phyloP scores from a whole-genome alignment of 2,329 filamentous ascomycete species.

The Xylariaceae sp. region DNA sequence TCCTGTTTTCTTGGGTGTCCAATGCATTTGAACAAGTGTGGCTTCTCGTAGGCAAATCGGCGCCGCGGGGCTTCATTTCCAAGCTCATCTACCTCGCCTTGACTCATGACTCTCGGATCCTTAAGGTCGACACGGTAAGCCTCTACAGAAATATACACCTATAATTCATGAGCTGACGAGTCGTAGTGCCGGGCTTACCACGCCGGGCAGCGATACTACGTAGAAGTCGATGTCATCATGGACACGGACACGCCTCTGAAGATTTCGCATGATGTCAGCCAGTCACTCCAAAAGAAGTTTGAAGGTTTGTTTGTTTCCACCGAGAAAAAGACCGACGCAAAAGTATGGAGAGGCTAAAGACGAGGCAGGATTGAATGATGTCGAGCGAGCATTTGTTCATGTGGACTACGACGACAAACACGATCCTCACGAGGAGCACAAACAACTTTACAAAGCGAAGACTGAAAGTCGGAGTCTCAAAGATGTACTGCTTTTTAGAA shows the following conservation, averaged over 20 bases:
- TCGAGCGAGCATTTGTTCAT: conserved; percentile 55
- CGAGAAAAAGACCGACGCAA: too few relatives aligned
- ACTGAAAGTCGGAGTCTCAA: conserved; percentile 44
- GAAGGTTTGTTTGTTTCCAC: conserved; percentile 59
- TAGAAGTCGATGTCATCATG: conserved; percentile 68
- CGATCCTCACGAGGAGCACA: conserved; percentile 50
- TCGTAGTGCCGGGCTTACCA: conserved; percentile 64
- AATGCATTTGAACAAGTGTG: conserved; percentile 69
- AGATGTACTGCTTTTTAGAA: conserved; percentile 45
- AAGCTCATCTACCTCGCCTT: conserved; percentile 63
- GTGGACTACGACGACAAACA: conserved; percentile 54
- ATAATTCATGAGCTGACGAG: background rate
- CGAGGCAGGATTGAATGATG: conserved; percentile 36
- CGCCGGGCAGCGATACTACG: conserved; percentile 66
- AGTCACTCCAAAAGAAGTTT: conserved; percentile 65
- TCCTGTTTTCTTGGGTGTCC: conserved; percentile 66
- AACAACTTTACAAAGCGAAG: conserved; percentile 49
- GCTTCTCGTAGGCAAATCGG: conserved; percentile 66
- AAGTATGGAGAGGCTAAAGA: background rate
- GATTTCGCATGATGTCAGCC: conserved; percentile 65
- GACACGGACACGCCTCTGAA: conserved; percentile 60
- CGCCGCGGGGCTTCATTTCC: conserved; percentile 62
- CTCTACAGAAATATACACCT: background rate
- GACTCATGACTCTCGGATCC: conserved; percentile 60
- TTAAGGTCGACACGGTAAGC: conserved; percentile 62